Percentiles rank a stretch among this genome's conserved stretches.
phyloP scores from a whole-genome alignment of 1,284 basidiomycete genomes.

The Vanrija humicola region DNA sequence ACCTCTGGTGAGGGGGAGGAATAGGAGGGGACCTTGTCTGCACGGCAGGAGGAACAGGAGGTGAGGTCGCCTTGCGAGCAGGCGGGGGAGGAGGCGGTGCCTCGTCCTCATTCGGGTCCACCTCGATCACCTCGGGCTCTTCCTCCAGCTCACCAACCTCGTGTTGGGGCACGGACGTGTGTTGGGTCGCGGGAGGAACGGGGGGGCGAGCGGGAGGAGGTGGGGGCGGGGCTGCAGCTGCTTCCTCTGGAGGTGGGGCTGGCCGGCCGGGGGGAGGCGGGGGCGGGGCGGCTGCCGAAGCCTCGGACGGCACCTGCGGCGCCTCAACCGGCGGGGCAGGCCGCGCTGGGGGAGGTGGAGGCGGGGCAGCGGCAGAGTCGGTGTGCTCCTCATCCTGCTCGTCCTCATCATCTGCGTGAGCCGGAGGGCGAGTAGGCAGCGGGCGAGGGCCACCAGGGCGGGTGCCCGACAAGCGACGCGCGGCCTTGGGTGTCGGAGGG shows the following conservation, averaged over 20 bases:
- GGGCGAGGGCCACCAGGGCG: too few species aligned
- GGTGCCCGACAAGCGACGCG: too few species aligned
- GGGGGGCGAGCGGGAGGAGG: neutral
- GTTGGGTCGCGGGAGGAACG: too few species aligned
- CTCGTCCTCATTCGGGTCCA: conserved; percentile 12
- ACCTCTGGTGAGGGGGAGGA: too few species aligned
- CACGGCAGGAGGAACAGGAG: too few species aligned
- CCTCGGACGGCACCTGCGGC: too few species aligned
- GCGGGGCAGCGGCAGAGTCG: conserved; percentile 11
- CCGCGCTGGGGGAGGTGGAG: conserved; percentile 1
- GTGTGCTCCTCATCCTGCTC: conserved; percentile 30
- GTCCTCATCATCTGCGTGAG: conserved; percentile 24
- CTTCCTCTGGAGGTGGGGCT: neutral
- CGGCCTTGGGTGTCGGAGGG: too few species aligned
- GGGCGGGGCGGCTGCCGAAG: conserved; percentile 11
- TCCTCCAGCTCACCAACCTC: neutral
- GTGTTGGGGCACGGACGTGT: too few species aligned
- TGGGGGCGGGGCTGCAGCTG: conserved; percentile 13
- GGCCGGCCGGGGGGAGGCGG: conserved; percentile 1
- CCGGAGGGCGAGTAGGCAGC: neutral
- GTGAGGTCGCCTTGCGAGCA: conserved; percentile 8
- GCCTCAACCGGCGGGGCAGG: neutral
- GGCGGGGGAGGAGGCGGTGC: conserved; percentile 6
- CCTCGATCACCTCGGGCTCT: conserved; percentile 1
- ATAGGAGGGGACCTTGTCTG: too few species aligned